Percentiles rank a stretch among this genome's conserved stretches.
Evolutionary conservation across 148 eudicot genomes (phyloP).

Genomic region (Amaranthus hypochondriacus): DNA sequence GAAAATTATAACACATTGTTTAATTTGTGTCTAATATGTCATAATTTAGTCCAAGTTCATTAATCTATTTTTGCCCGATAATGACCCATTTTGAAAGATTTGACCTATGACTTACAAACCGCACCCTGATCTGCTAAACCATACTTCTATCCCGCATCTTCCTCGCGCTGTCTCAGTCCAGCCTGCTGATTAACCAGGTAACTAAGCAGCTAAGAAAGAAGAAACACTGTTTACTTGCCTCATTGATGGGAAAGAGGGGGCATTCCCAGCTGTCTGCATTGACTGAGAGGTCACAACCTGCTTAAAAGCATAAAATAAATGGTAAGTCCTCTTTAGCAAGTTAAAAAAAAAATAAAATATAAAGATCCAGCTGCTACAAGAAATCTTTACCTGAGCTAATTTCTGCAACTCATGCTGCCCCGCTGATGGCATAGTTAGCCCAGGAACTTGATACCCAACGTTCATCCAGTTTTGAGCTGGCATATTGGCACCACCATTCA

Average conservation of each 20-base stretch:
- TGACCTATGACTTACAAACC: too few species aligned
- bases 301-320: constrained; percentile 9
- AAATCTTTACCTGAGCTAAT: constrained; percentile 56
- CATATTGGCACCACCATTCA: constrained; percentile 41
- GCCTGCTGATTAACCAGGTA: too few species aligned
- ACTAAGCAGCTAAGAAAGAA: neutral
- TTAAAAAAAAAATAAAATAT: neutral
- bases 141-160: too few species aligned
- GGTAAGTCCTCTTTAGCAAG: neutral
- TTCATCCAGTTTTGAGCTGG: constrained; percentile 71
- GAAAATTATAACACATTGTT: too few species aligned
- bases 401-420: constrained; percentile 64
- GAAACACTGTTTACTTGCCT: constrained; percentile 27
- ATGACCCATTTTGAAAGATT: too few species aligned
- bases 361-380: neutral
- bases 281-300: constrained; percentile 60
- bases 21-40: too few species aligned
- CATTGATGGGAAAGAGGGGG: constrained; percentile 42
- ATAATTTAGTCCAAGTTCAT: too few species aligned
- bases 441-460: constrained; percentile 73
- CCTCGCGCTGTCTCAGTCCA: too few species aligned
- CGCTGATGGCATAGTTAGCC: constrained; percentile 49
- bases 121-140: too few species aligned
- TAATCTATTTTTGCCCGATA: too few species aligned
- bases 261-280: constrained; percentile 46